phyloP scores from a whole-genome alignment of 768 basidiomycete species.

The Tulasnella sp. region DNA sequence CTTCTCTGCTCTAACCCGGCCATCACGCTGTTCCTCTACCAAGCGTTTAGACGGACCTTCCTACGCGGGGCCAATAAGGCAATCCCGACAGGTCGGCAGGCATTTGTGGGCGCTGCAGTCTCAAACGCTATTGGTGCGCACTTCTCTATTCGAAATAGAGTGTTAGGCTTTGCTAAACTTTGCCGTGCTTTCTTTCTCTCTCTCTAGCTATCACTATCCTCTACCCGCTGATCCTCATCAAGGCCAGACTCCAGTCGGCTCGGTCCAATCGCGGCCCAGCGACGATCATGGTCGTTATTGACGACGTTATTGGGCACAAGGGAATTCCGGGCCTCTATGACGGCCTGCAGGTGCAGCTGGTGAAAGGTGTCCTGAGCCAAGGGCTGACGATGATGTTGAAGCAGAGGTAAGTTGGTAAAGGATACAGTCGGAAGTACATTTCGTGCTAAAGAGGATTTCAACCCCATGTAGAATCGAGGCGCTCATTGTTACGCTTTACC shows the following conservation, averaged over 20 bases:
- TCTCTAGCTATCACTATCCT: constrained; percentile 39
- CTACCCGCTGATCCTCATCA: constrained; percentile 55
- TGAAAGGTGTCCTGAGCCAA: constrained; percentile 49
- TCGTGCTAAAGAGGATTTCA: neutral
- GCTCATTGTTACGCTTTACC: neutral
- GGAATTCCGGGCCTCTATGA: constrained; percentile 44
- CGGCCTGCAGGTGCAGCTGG: constrained; percentile 41
- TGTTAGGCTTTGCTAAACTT: neutral
- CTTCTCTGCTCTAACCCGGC: neutral
- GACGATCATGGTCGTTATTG: constrained; percentile 23
- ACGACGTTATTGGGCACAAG: constrained; percentile 22
- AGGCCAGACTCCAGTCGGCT: constrained; percentile 33
- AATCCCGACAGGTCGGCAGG: constrained; percentile 39
- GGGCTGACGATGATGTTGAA: constrained; percentile 54
- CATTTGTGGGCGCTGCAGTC: constrained; percentile 51
- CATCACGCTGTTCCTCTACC: neutral
- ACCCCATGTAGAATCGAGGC: neutral
- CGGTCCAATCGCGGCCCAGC: constrained; percentile 24
- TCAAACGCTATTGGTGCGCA: constrained; percentile 43
- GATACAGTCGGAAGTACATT: neutral
- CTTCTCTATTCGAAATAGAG: neutral
- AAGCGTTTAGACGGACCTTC: neutral
- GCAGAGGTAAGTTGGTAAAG: constrained; percentile 36
- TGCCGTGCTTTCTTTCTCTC: neutral
- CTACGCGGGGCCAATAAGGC: neutral